Evolutionary conservation across 768 basidiomycete genomes (phyloP), one percentile per base, ranked within the genome.

Genomic region (Rubroboletus pulcherrimus): DNA sequence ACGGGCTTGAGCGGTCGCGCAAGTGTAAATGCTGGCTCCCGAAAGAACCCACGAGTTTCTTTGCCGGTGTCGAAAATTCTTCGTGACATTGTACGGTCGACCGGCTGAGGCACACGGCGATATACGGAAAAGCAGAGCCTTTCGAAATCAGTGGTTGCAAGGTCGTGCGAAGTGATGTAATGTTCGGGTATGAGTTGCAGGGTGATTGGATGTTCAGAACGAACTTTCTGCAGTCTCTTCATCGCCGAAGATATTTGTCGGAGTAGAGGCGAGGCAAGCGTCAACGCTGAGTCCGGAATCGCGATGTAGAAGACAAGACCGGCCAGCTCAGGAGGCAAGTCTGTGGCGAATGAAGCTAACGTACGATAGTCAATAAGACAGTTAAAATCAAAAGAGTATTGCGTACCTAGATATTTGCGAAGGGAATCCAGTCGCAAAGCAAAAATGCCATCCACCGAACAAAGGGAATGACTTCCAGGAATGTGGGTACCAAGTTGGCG

Each of bases 161-260:
- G 59, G 37, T 63, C 59, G 26, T 65, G 61, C 17, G 75, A 72
- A 10, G 78, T 75, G 42, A 89, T 72, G 42, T 81, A 71, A 33
- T 80, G 75, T 58, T 91, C 86, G 4, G 91, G 88, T 42, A 93
- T 74, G 59, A 92, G 81, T 53, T 93, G 88, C 55, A 90, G 81
- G 30, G 87, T 74, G 17, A 87, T 75, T 49, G 82, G 81, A 14
- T 68, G 54, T 24, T 77, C 75, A 12, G 78, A 66, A 46, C 76
- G 74, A 12, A 75, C 70, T 67, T 79, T 81, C 53, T 77, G 66
- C 4, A 79, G 71, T 56, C 85, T 85, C 62, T 82, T 84, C 58
- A 85, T 72, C 4, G 84, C 78, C 8, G 81, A 82, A 51, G 89
- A 78, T 30, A 90, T 74, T 65, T 87, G 84, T 19, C 89, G 83